Evolutionary conservation across 2,329 filamentous ascomycete genomes (phyloP).

Genomic region (Xylariaceae sp.): DNA sequence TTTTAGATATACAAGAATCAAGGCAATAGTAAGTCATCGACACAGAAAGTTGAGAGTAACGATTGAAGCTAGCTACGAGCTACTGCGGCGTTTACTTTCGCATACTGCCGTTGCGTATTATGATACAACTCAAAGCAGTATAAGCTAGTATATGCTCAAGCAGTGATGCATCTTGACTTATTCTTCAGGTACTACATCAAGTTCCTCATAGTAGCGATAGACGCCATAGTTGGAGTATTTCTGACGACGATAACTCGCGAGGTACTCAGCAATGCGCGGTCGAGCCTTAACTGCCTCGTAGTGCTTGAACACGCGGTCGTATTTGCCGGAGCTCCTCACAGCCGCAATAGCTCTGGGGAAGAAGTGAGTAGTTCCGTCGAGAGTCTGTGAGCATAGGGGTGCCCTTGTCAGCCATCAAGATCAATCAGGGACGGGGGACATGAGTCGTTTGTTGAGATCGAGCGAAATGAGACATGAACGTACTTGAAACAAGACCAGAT

Average conservation of each 20-base stretch:
- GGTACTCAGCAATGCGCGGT: conserved; percentile 63
- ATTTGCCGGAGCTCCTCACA: conserved; percentile 53
- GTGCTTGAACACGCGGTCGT: conserved; percentile 58
- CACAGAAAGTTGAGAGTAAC: too few relatives aligned
- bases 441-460: too few relatives aligned
- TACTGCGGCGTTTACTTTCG: too few relatives aligned
- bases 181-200: conserved; percentile 50
- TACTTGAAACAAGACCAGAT: conserved; percentile 67
- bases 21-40: too few relatives aligned
- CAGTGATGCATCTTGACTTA: too few relatives aligned
- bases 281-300: conserved; percentile 60
- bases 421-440: not conserved
- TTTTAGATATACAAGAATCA: too few relatives aligned
- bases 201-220: conserved; percentile 68
- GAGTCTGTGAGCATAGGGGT: conserved; percentile 31
- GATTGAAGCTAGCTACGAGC: too few relatives aligned
- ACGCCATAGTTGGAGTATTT: conserved; percentile 59
- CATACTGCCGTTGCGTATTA: too few relatives aligned
- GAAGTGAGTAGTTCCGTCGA: conserved; percentile 59
- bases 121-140: too few relatives aligned
- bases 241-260: conserved; percentile 60
- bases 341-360: conserved; percentile 65
- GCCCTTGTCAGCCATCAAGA: not conserved
- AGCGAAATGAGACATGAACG: not conserved
- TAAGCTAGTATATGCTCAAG: too few relatives aligned